These are phyloP conservation scores for Kondoa subrosea DNA, from an alignment of 768 basidiomycete genomes.

Conservation along the genomic window DNA sequence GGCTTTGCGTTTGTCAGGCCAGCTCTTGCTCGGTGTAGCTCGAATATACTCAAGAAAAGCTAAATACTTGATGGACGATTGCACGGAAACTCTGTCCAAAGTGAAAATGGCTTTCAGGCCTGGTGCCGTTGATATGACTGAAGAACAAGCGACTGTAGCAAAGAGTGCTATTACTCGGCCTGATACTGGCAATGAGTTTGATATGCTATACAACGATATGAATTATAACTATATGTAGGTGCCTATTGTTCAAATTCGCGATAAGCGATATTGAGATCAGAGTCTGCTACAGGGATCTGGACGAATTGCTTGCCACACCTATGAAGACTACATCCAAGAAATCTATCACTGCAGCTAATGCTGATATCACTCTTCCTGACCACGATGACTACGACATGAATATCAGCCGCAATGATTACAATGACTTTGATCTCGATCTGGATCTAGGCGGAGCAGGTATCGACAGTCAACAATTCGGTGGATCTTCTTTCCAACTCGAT, in stretches of 20 bases:
- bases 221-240: conserved; percentile 4
- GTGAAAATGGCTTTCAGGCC: conserved; percentile 96
- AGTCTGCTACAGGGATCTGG: conserved; percentile 47
- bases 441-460: conserved; percentile 1
- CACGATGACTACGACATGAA: conserved; percentile 53
- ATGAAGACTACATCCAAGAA: conserved; percentile 2
- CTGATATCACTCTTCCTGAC: conserved; percentile 72
- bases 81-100: conserved; percentile 82
- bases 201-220: conserved; percentile 28
- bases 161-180: conserved; percentile 77
- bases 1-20: conserved; percentile 90
- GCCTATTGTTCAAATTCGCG: neutral
- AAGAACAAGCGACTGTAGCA: conserved; percentile 74
- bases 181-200: conserved; percentile 43
- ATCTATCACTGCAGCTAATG: conserved; percentile 45
- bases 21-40: conserved; percentile 86
- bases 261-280: conserved; percentile 6
- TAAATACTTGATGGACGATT: conserved; percentile 92
- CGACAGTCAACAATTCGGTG: conserved; percentile 10
- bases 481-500: conserved; percentile 38
- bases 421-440: conserved; percentile 44
- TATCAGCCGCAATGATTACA: conserved; percentile 57
- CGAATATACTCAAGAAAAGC: conserved; percentile 96
- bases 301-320: conserved; percentile 36
- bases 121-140: conserved; percentile 86